phyloP scores from a whole-genome alignment of 768 basidiomycete species.

The Agaricus blazei region DNA sequence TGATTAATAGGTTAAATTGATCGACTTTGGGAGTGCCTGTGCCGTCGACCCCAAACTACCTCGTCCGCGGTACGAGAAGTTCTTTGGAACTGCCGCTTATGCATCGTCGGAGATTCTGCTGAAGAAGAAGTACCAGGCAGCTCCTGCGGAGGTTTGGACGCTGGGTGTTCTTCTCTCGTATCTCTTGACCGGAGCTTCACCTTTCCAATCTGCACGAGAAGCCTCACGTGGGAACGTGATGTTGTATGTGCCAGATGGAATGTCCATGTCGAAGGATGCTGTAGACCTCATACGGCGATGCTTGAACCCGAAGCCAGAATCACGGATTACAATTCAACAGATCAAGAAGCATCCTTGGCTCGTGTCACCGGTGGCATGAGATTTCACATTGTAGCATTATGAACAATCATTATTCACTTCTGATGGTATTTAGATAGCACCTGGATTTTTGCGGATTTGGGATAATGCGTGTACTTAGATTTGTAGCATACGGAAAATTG shows the following conservation, averaged over 20 bases:
- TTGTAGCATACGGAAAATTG: too few species aligned
- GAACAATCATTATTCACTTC: background rate
- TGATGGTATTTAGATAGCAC: background rate
- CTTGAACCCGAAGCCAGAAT: conserved; percentile 77
- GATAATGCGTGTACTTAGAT: too few species aligned
- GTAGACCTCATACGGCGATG: conserved; percentile 69
- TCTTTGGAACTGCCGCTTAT: conserved; percentile 94
- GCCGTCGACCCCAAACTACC: conserved; percentile 59
- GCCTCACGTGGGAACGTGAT: conserved; percentile 63
- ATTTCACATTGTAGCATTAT: background rate
- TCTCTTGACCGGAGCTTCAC: conserved; percentile 87
- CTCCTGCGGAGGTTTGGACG: conserved; percentile 95
- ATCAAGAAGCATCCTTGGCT: conserved; percentile 88
- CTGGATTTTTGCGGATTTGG: background rate
- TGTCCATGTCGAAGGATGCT: conserved; percentile 39
- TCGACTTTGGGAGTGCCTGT: conserved; percentile 92
- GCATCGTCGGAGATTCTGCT: conserved; percentile 92
- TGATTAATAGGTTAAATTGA: conserved; percentile 72
- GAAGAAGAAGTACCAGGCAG: conserved; percentile 84
- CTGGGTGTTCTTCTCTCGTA: conserved; percentile 94
- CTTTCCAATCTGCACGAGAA: conserved; percentile 85
- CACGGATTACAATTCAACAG: conserved; percentile 76
- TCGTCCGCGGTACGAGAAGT: conserved; percentile 66
- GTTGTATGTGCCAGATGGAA: conserved; percentile 37
- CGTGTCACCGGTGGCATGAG: background rate